phyloP scores from a whole-genome alignment of 108 stramenopile species.

The Nannochloropsis oceanica region DNA sequence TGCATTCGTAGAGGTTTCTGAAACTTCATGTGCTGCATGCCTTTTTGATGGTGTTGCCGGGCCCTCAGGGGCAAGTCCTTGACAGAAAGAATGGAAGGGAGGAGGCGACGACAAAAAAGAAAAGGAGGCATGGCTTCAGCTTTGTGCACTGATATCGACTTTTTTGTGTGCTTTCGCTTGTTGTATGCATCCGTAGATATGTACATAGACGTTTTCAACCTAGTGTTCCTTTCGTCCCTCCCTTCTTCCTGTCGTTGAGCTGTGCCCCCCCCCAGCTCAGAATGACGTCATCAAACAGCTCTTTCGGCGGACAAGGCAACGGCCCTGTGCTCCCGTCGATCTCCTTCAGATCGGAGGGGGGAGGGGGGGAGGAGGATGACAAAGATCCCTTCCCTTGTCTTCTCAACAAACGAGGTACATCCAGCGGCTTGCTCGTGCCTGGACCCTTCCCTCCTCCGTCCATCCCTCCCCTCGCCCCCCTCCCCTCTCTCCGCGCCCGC shows the following conservation, averaged over 20 bases:
- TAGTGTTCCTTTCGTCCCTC: background rate
- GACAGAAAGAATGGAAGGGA: no score
- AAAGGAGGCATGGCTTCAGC: no score
- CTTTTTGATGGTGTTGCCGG: background rate
- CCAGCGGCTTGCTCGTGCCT: background rate
- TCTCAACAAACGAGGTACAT: background rate
- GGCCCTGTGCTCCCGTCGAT: background rate
- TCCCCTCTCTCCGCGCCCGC: background rate
- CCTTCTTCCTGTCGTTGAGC: background rate
- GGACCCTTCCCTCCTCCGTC: background rate
- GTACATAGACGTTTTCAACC: background rate
- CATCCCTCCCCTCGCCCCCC: background rate
- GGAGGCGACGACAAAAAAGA: no score
- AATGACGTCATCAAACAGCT: background rate
- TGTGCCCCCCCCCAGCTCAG: background rate
- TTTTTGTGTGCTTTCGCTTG: no score
- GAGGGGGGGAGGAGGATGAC: no score
- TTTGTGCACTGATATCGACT: no score
- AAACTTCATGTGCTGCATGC: background rate
- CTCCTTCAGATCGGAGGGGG: no score
- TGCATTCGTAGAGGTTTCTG: background rate
- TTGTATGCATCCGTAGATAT: no score
- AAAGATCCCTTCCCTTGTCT: background rate
- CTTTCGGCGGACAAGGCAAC: background rate
- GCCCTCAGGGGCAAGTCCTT: no score